A percentile compares a stretch with the other conserved stretches of the same genome.
Evolutionary conservation across 345 rosid genomes (phyloP).

Genomic region (Stellera chamaejasme): DNA sequence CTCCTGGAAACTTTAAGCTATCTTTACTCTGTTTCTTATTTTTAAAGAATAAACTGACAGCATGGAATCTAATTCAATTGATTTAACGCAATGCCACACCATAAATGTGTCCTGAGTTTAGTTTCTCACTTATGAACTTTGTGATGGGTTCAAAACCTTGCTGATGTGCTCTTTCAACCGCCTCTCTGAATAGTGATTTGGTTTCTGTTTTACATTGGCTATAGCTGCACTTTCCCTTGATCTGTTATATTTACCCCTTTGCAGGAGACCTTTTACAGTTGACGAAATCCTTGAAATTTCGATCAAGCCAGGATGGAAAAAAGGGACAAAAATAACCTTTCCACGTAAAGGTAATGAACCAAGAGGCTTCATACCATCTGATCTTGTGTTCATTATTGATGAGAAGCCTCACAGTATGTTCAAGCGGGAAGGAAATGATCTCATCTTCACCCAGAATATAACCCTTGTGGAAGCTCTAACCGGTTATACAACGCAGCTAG

Average conservation of each 20-base stretch:
- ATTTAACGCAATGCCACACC: too few relatives aligned
- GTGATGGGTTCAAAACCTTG: too few relatives aligned
- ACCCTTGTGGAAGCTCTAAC: conserved; percentile 81
- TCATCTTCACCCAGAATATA: conserved; percentile 47
- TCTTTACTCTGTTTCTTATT: too few relatives aligned
- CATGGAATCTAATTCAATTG: too few relatives aligned
- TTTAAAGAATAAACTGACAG: too few relatives aligned
- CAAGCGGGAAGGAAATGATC: conserved; percentile 90
- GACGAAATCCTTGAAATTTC: conserved; percentile 75
- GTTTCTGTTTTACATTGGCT: too few relatives aligned
- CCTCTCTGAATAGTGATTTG: too few relatives aligned
- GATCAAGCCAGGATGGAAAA: conserved; percentile 87
- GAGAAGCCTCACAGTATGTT: conserved; percentile 78
- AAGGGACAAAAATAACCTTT: conserved; percentile 82
- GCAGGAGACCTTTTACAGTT: conserved; percentile 55
- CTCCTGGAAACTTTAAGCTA: too few relatives aligned
- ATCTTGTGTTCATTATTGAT: conserved; percentile 66
- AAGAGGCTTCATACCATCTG: conserved; percentile 55
- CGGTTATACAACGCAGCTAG: conserved; percentile 50
- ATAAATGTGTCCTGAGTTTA: too few relatives aligned
- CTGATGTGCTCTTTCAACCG: too few relatives aligned
- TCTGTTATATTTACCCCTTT: background rate
- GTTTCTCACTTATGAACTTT: too few relatives aligned
- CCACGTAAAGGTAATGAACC: conserved; percentile 74
- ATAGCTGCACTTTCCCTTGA: background rate